Base-by-base conservation (phyloP, 345 rosid species). In the Gossypioides kirkii region DNA sequence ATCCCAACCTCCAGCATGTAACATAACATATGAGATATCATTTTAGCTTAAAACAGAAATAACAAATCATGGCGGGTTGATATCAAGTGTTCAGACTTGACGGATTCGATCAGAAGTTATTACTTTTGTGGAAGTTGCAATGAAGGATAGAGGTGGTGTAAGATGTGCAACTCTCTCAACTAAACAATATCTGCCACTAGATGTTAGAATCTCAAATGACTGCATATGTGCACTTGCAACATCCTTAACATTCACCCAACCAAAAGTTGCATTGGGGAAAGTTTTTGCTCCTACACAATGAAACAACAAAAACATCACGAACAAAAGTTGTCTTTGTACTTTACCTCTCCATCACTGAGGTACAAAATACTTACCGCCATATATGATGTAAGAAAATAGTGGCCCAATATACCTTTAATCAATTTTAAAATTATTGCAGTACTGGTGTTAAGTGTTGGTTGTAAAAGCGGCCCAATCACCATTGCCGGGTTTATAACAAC, bases 391-490 rank as follows among this genome's bases (percentile, higher is more conserved):
- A 32, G 7, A 32, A 38, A 41, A 32, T 22, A 65, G 18, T 36
- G 26, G 41, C n/a, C 38, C 5, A 32, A 32, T 4, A 32, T 32
- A 32, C 38, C 38, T 81, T 94, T 90, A 16, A 94, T 79, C 71
- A 94, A 54, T 78, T 90, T 84, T 77, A 88, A 81, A 74, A 91
- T 80, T 23, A 90, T 91, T 16, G 91, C 89, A 76, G 96, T 89
- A 82, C 96, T 90, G 9, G 96, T 90, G 82, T 91, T 91, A 17
- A 90, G 91, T 1, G 94, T 91, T 62, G 97, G 94, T 77, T 91
- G 97, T 32, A 94, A 78, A 42, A 94, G 96, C 74, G 98, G 96
- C 65, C 96, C 97, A 67, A 91, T 87, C 71, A 91, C 98, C 96
- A 94, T 90, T 8, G 93, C 93, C 63, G 97, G 93, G 77, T 90